These are phyloP conservation scores for Terfezia claveryi DNA, from an alignment of 495 filamentous ascomycete species.

Conservation along the genomic window DNA sequence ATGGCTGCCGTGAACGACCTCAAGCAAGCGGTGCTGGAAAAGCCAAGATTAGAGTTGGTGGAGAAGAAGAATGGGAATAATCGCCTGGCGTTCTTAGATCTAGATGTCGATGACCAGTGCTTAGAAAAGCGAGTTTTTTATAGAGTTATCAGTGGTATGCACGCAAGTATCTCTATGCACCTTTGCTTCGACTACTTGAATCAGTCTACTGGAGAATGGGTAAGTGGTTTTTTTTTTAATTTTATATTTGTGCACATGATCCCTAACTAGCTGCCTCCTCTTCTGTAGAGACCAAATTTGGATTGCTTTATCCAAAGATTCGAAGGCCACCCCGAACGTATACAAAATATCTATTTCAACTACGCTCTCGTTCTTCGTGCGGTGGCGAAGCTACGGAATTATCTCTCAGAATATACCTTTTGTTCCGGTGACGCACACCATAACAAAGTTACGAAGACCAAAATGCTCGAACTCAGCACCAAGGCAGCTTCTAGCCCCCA, in stretches of 20 bases:
- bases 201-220: constrained; percentile 84
- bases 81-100: constrained; percentile 23
- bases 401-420: constrained; percentile 68
- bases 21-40: constrained; percentile 53
- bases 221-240: not conserved
- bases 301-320: constrained; percentile 72
- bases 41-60: constrained; percentile 34
- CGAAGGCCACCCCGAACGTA: constrained; percentile 62
- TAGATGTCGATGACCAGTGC: constrained; percentile 73
- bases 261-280: not conserved
- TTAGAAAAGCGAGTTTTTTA: constrained; percentile 96
- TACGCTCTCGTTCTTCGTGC: constrained; percentile 84
- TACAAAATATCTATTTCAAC: constrained; percentile 97
- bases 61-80: constrained; percentile 30
- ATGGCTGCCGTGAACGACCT: constrained; percentile 62
- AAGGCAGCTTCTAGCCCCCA: constrained; percentile 35
- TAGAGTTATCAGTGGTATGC: constrained; percentile 87
- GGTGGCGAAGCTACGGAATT: constrained; percentile 69
- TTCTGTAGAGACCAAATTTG: constrained; percentile 42
- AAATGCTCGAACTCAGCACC: constrained; percentile 48
- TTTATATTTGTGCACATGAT: not conserved
- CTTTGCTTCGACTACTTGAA: constrained; percentile 93
- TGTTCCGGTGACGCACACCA: constrained; percentile 68
- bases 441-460: constrained; percentile 55
- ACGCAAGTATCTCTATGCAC: constrained; percentile 87